These are phyloP conservation scores for Zymoseptoria crescenta DNA, from an alignment of 2,329 filamentous ascomycete species.

Conservation along the genomic window DNA sequence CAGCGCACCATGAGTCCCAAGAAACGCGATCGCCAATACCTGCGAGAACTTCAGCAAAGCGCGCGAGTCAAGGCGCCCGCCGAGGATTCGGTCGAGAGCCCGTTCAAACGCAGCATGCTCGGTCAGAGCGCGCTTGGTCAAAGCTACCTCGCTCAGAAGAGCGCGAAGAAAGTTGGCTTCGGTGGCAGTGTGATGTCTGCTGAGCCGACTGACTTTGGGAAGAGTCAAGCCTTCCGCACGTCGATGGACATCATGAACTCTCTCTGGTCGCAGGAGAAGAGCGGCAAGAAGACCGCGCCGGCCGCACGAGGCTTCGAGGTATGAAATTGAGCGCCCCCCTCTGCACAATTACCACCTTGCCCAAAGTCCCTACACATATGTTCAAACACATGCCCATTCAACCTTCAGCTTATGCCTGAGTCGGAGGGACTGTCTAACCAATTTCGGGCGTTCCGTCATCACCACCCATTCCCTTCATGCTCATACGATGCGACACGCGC, in stretches of 20 bases:
- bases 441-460: slow-evolving; percentile 16
- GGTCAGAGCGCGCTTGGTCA: slow-evolving; percentile 32
- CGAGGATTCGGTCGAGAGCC: slow-evolving; percentile 27
- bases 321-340: slow-evolving; percentile 50
- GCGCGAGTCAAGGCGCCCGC: slow-evolving; percentile 42
- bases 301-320: slow-evolving; percentile 54
- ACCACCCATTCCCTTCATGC: slow-evolving; percentile 3
- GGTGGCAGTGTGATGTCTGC: slow-evolving; percentile 10
- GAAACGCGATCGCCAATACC: slow-evolving; percentile 75
- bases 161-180: slow-evolving; percentile 24
- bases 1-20: slow-evolving; percentile 89
- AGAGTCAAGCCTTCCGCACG: slow-evolving; percentile 62
- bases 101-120: slow-evolving; percentile 52
- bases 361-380: background rate
- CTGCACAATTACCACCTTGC: slow-evolving; percentile 9
- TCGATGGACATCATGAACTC: slow-evolving; percentile 97
- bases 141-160: slow-evolving; percentile 28
- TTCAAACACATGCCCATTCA: slow-evolving; percentile 1
- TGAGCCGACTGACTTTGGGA: slow-evolving; percentile 14
- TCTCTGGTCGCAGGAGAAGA: slow-evolving; percentile 67
- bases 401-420: slow-evolving; percentile 16
- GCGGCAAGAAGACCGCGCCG: slow-evolving; percentile 31
- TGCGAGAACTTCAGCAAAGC: slow-evolving; percentile 57
- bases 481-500: background rate
- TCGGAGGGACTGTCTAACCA: slow-evolving; percentile 13